A percentile compares a stretch with the other conserved stretches of the same genome.
phyloP scores from a whole-genome alignment of 2,329 filamentous ascomycete species.

The Phaeosphaeria sp. region DNA sequence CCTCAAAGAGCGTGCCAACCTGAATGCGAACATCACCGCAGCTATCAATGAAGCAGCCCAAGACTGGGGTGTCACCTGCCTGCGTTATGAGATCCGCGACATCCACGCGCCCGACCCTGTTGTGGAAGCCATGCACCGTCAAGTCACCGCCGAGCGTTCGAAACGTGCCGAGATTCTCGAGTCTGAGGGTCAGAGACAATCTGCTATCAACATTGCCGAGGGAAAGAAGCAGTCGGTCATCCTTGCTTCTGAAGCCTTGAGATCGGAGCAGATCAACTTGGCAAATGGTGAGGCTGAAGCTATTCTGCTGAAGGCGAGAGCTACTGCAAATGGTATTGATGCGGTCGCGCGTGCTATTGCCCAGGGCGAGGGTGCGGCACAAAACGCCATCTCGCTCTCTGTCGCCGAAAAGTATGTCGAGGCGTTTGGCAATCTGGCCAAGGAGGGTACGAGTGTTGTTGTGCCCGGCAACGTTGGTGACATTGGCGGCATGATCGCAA shows the following conservation, averaged over 20 bases:
- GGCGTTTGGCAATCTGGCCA: slow-evolving; percentile 88
- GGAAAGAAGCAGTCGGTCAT: slow-evolving; percentile 97
- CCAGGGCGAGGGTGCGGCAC: slow-evolving; percentile 75
- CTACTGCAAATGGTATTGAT: slow-evolving; percentile 88
- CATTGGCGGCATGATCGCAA: slow-evolving; percentile 95
- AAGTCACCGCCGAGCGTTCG: slow-evolving; percentile 95
- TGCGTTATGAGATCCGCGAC: slow-evolving; percentile 97
- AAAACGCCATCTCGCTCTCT: slow-evolving; percentile 82
- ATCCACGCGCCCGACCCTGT: slow-evolving; percentile 95
- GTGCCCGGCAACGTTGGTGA: slow-evolving; percentile 97
- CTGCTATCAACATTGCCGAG: slow-evolving; percentile 98
- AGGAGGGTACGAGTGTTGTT: slow-evolving; percentile 93
- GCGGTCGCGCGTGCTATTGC: slow-evolving; percentile 79
- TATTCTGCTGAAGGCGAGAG: slow-evolving; percentile 82
- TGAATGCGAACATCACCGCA: slow-evolving; percentile 98
- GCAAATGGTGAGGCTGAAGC: slow-evolving; percentile 94
- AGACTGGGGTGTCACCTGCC: slow-evolving; percentile 94
- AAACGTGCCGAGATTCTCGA: slow-evolving; percentile 98
- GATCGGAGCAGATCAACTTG: slow-evolving; percentile 89
- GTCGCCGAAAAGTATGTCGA: slow-evolving; percentile 99
- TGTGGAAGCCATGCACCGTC: slow-evolving; percentile 96
- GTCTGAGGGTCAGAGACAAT: slow-evolving; percentile 94
- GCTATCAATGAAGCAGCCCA: slow-evolving; percentile 98
- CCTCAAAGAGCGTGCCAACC: slow-evolving; percentile 91
- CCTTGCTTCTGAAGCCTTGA: slow-evolving; percentile 88